Base-by-base conservation (phyloP, 2,329 filamentous ascomycete genomes). In the Trichoderma asperellum region DNA sequence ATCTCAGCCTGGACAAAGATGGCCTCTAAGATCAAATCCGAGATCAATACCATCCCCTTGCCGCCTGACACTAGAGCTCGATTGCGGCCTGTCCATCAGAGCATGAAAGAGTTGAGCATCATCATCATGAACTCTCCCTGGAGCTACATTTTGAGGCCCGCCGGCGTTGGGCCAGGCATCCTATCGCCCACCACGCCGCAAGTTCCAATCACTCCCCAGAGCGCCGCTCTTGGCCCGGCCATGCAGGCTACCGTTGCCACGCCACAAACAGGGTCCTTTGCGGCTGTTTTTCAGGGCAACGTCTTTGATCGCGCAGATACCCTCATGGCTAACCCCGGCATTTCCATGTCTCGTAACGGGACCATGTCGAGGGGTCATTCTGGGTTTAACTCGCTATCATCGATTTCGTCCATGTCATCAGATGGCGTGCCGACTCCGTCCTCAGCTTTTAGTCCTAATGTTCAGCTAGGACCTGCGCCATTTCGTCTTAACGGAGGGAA, bases 221-320 rank as follows among this genome's bases (percentile, higher is more conserved):
- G 92, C 74, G 94, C 94, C 18, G 94, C 94, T 1, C 84, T 97
- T 5, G 95, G 94, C 0, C 93, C 94, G 6, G 94, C 94, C 24
- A 92, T 94, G 67, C 94, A 97, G 79, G 94, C 94, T 0, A 97
- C 93, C 0, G 90, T 97, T 12, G 92, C 93, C 4, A 92, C 89
- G 0, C 88, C 89, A 11, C 84, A 88, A 75, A 87, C 83, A 70
- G 84, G 81, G 2, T 86, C 86, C 0, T 88, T 89, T 74, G 83
- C 83, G 8, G 80, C 81, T 18, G 83, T 84, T 1, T 88, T 89
- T 70, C 81, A 83, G 2, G 86, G 87, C 12, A 83, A 87, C 72
- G 85, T 89, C n/a, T 89, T 88, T 75, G 86, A 89, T 73, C 81
- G 87, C 21, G 87, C 87, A 0, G 87, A 88, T 66, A 82, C 86